Base-by-base conservation (phyloP, 345 rosid species). In the Salix udensis region DNA sequence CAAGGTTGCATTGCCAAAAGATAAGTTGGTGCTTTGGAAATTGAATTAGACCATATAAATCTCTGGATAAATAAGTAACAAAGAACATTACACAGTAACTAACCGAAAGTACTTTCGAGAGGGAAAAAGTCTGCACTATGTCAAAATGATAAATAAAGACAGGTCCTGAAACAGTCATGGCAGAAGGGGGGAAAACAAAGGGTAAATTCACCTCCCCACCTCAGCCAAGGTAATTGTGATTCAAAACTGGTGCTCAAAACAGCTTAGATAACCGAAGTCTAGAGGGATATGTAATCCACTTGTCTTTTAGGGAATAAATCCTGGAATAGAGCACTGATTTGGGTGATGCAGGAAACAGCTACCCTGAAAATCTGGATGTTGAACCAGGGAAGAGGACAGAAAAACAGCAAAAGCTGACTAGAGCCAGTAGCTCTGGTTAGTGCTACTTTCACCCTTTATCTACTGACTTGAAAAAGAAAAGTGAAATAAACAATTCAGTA, bases 341-440 rank as follows among this genome's bases (percentile, higher is more conserved):
- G 67, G 79, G 40, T 68, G 61, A 71, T 23, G 72, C 31, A 79
- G 66, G 73, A 71, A 79, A 84, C 89, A 85, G 34, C 28, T 76
- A 77, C 76, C 85, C 86, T 71, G 83, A 79, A 85, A 84, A 84
- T 68, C 79, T 69, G 89, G 87, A 85, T 48, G 83, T 36, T 74
- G 44, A 73, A 74, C 81, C 82, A 74, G 65, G 30, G 71, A 42
- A 74, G 81, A 46, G 73, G 23, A 82, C 69, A 76, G 76, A 80
- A 79, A 74, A 80, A 80, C 79, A 76, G 78, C 78, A 40, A 75
- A 48, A 66, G 76, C 76, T 34, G 65, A 67, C 61, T 55, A 50
- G 36, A 13, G 81, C 74, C 70, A 68, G 74, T 77, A 2, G 72
- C 76, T 75, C 65, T 65, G 68, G 70, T 69, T 67, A 30, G 24